Base-by-base conservation (phyloP, 495 filamentous ascomycete genomes). In the Barbatosphaeria neglecta region DNA sequence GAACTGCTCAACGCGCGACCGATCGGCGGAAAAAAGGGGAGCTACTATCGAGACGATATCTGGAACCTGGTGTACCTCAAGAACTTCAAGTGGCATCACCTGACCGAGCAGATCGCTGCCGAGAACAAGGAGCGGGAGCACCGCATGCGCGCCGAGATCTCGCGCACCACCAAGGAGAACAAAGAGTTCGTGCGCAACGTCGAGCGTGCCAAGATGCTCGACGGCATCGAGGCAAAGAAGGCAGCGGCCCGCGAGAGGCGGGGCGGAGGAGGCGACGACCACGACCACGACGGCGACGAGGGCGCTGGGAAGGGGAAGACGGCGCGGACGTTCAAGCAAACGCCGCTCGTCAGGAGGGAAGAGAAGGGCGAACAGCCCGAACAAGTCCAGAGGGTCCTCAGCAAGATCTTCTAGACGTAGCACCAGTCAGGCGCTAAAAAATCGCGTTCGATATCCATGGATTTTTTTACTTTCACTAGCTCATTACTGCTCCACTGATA, bases 11-110 rank as follows among this genome's bases (percentile, higher is more conserved):
- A 97, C 62, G 82, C 85, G 22, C 71, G 74, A 22, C 88, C 74
- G 20, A 80, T 96, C 38, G 88, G 88, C 22, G 92, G 89, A 15
- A 84, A 83, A 57, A 96, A 95, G 68, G 82, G 88, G 4, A 75
- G 80, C 11, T 93, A 81, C 64, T 98, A 96, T 63, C 78, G 84
- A 46, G 92, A 98, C 63, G 93, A 97, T 59, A 76, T 98, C 41
- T 94, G 86, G 85, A 92, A 67, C 37, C 47, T 78, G 28, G 54
- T 75, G 47, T 98, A 96, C 59, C 69, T 98, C 45, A 77, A 73
- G 27, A 87, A 87, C 2, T 92, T 90, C 58, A 88, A 85, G 56
- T 98, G 90, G 89, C 67, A 63, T 40, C 44, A 58, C 46, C 58
- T 82, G 41, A 78, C 73, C 15, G 76, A 80, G 55, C 81, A 87